A percentile compares a stretch with the other conserved stretches of the same genome.
Evolutionary conservation across 495 filamentous ascomycete genomes (phyloP).

Genomic region (Aspergillus avenaceus): DNA sequence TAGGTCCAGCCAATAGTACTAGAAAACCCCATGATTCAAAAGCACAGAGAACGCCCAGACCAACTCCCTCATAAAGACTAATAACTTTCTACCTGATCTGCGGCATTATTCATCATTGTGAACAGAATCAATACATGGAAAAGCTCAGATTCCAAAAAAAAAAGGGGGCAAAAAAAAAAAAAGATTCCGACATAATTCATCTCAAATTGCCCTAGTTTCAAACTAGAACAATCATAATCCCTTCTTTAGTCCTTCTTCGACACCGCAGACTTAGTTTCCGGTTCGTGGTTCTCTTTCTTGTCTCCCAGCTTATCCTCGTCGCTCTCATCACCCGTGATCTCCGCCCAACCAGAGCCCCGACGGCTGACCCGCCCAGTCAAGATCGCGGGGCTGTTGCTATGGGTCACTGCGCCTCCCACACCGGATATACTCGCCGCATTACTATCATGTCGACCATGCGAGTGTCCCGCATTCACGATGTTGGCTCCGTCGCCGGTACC

Average conservation of each 20-base stretch:
- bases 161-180: neutral
- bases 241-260: neutral
- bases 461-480: conserved; percentile 69
- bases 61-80: conserved; percentile 14
- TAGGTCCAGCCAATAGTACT: neutral
- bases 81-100: conserved; percentile 6
- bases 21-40: conserved; percentile 5
- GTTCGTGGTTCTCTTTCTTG: conserved; percentile 13
- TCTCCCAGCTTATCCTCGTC: conserved; percentile 26
- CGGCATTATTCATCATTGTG: conserved; percentile 6
- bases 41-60: conserved; percentile 11
- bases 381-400: too few relatives aligned
- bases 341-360: conserved; percentile 61
- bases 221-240: neutral
- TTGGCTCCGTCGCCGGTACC: conserved; percentile 67
- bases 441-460: conserved; percentile 78
- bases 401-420: conserved; percentile 39
- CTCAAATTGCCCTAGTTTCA: neutral
- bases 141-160: neutral
- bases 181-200: neutral
- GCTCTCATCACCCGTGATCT: conserved; percentile 46
- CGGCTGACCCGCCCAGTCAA: conserved; percentile 51
- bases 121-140: neutral
- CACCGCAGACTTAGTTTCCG: neutral
- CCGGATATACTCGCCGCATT: conserved; percentile 71